Base-by-base conservation (phyloP, 2,329 filamentous ascomycete species). In the Pseudogymnoascus sp. region DNA sequence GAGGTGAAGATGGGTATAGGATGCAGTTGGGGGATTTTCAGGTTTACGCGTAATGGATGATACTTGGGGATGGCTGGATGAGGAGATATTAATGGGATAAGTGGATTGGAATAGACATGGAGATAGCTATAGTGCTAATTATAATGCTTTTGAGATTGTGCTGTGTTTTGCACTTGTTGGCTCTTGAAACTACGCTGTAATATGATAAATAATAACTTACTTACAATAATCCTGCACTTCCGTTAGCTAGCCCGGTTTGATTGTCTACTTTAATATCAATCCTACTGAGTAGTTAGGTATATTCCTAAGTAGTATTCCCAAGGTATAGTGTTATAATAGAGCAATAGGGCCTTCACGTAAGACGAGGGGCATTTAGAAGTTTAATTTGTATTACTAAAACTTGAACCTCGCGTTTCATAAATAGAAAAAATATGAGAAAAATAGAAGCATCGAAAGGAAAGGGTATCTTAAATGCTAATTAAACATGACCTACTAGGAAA, bases 21-120 rank as follows among this genome's bases (percentile, higher is more conserved):
- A 63, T 67, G 22, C 65, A 67, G 50, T 28, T 67, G 19, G 61
- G 46, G 2, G 65, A 65, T 22, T 24, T 67, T n/a, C 59, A 65
- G 12, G 33, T 66, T 33, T 66, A 64, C 50, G 63, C 16, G n/a
- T 62, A 11, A 19, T 33, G 24, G 14, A 16, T 19, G n/a, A 22
- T 35, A 10, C 10, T 33, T 33, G 5, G 2, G 14, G 4, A n/a
- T 14, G 28, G 28, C 35, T 35, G 10, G 28, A 12, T 5, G 5
- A 31, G 11, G 26, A 12, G 16, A 5, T 10, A 11, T 56, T 19
- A 31, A 31, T 53, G n/a, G 19, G n/a, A 31, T 53, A 24, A 14
- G 14, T 4, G n/a, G 0, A 16, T 14, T 33, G n/a, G n/a, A 7
- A 16, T 35, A 12, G 10, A 22, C 10, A 56, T 56, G 3, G 6